Conservation (phyloP, 225 moss, liverwort and hornwort genomes). For the Sphagnum contortum region DNA sequence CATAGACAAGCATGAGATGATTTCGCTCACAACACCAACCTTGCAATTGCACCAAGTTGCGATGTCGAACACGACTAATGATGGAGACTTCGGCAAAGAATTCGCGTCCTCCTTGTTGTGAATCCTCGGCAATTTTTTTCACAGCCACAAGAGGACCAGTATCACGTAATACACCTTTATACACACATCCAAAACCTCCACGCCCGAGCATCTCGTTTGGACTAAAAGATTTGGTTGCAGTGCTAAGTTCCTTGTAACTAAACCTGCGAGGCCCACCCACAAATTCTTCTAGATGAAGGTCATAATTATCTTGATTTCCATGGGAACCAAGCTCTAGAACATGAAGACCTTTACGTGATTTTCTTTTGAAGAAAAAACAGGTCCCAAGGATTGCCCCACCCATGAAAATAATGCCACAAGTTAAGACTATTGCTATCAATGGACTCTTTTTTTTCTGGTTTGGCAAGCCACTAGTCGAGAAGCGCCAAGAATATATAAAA, state of each 20-base stretch:
- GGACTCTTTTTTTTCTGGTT: no score
- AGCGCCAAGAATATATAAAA: constrained; percentile 30
- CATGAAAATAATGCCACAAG: no score
- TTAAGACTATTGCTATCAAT: no score
- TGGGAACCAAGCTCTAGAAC: no score
- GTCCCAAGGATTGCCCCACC: no score
- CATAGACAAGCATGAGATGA: constrained; percentile 26
- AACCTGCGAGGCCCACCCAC: no score
- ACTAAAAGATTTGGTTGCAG: constrained; percentile 35
- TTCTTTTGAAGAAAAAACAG: no score
- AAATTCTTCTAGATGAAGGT: no score
- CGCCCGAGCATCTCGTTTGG: constrained; percentile 19
- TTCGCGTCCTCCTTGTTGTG: constrained; percentile 22
- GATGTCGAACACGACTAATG: constrained; percentile 32
- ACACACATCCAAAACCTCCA: constrained; percentile 5
- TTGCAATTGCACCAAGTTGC: constrained; percentile 27
- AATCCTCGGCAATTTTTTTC: constrained; percentile 16
- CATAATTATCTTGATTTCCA: no score
- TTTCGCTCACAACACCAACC: constrained; percentile 35
- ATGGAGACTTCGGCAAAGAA: constrained; percentile 22
- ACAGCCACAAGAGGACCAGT: constrained; percentile 20
- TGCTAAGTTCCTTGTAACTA: constrained; percentile 17
- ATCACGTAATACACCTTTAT: constrained; percentile 26
- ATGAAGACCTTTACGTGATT: no score
- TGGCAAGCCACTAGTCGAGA: constrained; percentile 5